Evolutionary conservation across 371 early-diverging fungal genomes (phyloP).

Genomic region (Smittium mucronatum): DNA sequence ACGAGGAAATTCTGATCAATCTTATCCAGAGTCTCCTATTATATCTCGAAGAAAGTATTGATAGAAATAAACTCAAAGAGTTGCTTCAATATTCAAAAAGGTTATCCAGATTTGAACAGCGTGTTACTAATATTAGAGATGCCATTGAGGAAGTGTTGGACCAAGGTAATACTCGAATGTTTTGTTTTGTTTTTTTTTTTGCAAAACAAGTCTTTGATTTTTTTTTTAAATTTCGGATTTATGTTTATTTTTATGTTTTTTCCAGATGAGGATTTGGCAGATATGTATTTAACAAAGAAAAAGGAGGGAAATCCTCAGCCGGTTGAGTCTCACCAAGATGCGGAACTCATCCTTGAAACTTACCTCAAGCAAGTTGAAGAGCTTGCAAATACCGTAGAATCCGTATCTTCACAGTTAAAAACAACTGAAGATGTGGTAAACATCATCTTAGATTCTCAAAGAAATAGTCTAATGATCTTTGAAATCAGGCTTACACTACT

Average conservation of each 20-base stretch:
- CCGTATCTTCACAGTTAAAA: conserved; percentile 56
- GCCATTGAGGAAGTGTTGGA: conserved; percentile 67
- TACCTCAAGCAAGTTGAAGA: conserved; percentile 79
- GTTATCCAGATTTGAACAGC: conserved; percentile 58
- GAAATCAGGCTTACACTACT: conserved; percentile 68
- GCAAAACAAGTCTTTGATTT: too few species aligned
- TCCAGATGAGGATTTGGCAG: conserved; percentile 77
- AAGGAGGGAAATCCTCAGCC: conserved; percentile 40
- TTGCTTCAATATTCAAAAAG: conserved; percentile 61
- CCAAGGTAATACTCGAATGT: too few species aligned
- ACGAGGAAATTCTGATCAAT: conserved; percentile 51
- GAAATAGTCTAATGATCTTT: conserved; percentile 70
- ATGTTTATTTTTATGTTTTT: too few species aligned
- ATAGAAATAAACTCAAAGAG: conserved; percentile 55
- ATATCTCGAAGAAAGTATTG: conserved; percentile 60
- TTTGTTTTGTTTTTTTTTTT: too few species aligned
- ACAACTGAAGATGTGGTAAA: conserved; percentile 78
- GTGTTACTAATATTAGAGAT: conserved; percentile 55
- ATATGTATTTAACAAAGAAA: conserved; percentile 76
- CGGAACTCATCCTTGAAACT: conserved; percentile 74
- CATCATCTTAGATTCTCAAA: conserved; percentile 66
- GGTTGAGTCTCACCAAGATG: conserved; percentile 62
- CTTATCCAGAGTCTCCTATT: conserved; percentile 48
- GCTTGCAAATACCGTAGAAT: conserved; percentile 51
- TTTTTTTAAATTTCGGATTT: too few species aligned